Evolutionary conservation across 371 early-diverging fungal species (phyloP).

Genomic region (Syncephalastrum monosporum): DNA sequence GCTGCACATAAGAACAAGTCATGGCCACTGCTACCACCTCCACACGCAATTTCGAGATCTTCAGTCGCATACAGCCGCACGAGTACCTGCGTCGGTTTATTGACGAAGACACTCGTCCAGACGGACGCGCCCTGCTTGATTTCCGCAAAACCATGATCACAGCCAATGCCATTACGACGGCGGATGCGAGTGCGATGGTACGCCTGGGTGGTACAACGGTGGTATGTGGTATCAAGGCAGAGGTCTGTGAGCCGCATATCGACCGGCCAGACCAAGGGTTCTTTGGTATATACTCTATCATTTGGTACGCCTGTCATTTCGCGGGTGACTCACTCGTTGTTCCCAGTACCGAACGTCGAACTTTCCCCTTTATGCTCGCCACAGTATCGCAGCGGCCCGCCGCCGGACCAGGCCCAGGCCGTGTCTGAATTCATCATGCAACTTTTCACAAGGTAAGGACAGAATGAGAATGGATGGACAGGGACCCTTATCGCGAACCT

Average conservation of each 20-base stretch:
- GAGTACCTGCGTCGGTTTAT: slow-evolving; percentile 88
- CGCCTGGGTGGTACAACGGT: slow-evolving; percentile 88
- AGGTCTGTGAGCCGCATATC: slow-evolving; percentile 82
- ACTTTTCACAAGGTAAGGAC: slow-evolving; percentile 58
- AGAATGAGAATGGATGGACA: not conserved
- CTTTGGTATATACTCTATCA: slow-evolving; percentile 52
- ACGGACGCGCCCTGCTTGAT: slow-evolving; percentile 69
- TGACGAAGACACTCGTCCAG: slow-evolving; percentile 77
- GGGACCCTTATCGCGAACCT: not conserved
- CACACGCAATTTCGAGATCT: slow-evolving; percentile 47
- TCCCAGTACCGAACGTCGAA: slow-evolving; percentile 87
- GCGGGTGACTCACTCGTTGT: not conserved
- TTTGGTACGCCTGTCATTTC: not conserved
- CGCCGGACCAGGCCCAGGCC: slow-evolving; percentile 81
- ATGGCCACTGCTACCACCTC: slow-evolving; percentile 14
- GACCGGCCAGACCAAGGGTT: slow-evolving; percentile 73
- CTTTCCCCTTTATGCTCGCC: slow-evolving; percentile 86
- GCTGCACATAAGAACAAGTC: slow-evolving; percentile 1
- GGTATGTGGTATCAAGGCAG: slow-evolving; percentile 94
- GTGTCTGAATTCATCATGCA: slow-evolving; percentile 78
- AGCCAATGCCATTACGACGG: slow-evolving; percentile 75
- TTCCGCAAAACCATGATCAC: slow-evolving; percentile 64
- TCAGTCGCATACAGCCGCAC: slow-evolving; percentile 77
- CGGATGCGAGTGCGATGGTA: slow-evolving; percentile 87
- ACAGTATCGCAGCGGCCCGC: slow-evolving; percentile 85